These are phyloP conservation scores for Quercus berberidifolia DNA, from an alignment of 306 rosid genomes.

Conservation along the genomic window DNA sequence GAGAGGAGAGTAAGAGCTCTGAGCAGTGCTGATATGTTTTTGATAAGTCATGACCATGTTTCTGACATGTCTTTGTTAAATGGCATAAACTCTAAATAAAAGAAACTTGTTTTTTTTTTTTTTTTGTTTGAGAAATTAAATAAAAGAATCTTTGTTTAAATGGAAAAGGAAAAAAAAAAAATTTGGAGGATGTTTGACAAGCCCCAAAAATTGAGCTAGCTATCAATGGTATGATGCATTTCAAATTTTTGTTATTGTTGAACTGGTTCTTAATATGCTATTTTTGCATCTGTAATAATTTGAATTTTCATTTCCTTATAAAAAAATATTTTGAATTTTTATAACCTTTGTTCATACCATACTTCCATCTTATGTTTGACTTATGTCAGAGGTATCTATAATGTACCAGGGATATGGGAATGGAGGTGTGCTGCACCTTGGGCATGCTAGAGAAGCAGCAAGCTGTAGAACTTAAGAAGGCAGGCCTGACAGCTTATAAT, in stretches of 20 bases:
- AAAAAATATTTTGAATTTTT: neutral
- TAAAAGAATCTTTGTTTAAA: no score
- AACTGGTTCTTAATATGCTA: neutral
- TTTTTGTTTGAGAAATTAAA: no score
- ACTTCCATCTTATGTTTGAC: neutral
- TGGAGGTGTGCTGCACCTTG: conserved; percentile 99
- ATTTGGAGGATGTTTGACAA: neutral
- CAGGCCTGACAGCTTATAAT: conserved; percentile 96
- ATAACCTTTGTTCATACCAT: neutral
- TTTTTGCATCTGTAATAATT: no score
- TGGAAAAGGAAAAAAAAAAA: neutral
- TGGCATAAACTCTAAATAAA: neutral
- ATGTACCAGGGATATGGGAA: conserved; percentile 74
- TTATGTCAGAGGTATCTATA: conserved; percentile 6
- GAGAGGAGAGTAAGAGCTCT: no score
- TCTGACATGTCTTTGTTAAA: neutral
- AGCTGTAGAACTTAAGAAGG: conserved; percentile 82
- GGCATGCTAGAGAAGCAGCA: conserved; percentile 97
- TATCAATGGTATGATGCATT: no score
- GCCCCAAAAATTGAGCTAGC: neutral
- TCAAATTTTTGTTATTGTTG: no score
- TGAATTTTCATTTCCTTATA: neutral
- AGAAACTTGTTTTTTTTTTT: neutral
- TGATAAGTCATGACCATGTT: no score
- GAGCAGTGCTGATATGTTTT: no score